Percentiles rank a stretch among this genome's conserved stretches.
Conservation (phyloP, 345 rosid species). For the Lagerstroemia speciosa region DNA sequence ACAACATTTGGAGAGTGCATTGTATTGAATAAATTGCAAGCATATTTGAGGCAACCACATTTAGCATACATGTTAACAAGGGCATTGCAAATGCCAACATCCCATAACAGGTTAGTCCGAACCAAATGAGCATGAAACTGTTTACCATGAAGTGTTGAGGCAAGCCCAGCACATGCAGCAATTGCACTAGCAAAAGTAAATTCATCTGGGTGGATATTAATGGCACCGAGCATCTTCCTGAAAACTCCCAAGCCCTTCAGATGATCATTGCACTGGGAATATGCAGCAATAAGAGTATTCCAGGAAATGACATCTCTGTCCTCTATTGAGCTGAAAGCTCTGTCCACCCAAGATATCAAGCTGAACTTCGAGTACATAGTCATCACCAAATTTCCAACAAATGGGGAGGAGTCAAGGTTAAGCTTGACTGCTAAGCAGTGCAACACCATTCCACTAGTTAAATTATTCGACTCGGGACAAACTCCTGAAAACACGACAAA, state of each 20-base stretch:
- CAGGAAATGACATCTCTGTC: slow-evolving; percentile 51
- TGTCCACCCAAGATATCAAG: slow-evolving; percentile 31
- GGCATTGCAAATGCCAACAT: slow-evolving; percentile 41
- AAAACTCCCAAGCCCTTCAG: slow-evolving; percentile 34
- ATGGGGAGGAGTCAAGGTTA: slow-evolving; percentile 27
- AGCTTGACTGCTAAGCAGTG: slow-evolving; percentile 42
- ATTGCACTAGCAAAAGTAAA: slow-evolving; percentile 41
- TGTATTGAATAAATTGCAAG: slow-evolving; percentile 25
- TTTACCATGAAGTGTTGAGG: slow-evolving; percentile 39
- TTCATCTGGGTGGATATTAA: slow-evolving; percentile 25
- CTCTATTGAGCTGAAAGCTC: slow-evolving; percentile 24
- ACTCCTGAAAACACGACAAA: slow-evolving; percentile 33
- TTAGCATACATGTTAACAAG: slow-evolving; percentile 63
- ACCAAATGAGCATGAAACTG: slow-evolving; percentile 46
- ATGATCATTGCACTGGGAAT: slow-evolving; percentile 30
- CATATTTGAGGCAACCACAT: slow-evolving; percentile 45
- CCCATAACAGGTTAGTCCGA: slow-evolving; percentile 26
- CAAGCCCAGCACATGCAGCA: slow-evolving; percentile 45
- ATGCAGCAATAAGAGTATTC: slow-evolving; percentile 40
- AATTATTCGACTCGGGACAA: slow-evolving; percentile 20
- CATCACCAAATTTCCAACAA: slow-evolving; percentile 44
- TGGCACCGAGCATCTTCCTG: slow-evolving; percentile 27
- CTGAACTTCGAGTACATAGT: slow-evolving; percentile 39
- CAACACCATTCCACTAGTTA: slow-evolving; percentile 22
- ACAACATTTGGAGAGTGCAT: slow-evolving; percentile 38